phyloP scores from a whole-genome alignment of 2,329 filamentous ascomycete genomes.

The Ceratocystis variospora region DNA sequence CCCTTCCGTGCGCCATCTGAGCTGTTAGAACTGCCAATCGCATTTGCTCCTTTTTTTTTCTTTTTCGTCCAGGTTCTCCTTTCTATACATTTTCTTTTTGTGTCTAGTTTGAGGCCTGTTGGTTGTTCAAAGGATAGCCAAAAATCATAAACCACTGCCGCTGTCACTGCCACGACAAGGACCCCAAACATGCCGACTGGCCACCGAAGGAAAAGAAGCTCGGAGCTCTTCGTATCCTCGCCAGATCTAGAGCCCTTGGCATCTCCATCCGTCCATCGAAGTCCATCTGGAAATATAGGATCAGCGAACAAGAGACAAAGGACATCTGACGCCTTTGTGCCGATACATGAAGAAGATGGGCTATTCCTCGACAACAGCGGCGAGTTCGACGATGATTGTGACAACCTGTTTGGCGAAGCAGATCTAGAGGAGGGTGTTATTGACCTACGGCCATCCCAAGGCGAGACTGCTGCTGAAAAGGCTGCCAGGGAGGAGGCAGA shows the following conservation, averaged over 20 bases:
- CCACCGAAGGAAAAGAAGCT: constrained; percentile 3
- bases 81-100: background rate
- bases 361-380: background rate
- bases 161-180: background rate
- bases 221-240: background rate
- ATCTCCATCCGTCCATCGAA: background rate
- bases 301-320: constrained; percentile 4
- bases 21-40: background rate
- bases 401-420: background rate
- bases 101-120: too few relatives aligned
- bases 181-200: constrained; percentile 1
- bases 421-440: background rate
- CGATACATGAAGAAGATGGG: background rate
- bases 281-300: background rate
- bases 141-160: too few relatives aligned
- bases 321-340: background rate
- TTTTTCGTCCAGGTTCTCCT: background rate
- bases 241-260: background rate
- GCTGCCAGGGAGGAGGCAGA: constrained; percentile 18
- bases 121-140: too few relatives aligned
- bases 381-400: constrained; percentile 4
- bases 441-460: constrained; percentile 6
- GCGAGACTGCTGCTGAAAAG: constrained; percentile 8
- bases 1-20: too few relatives aligned
- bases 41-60: too few relatives aligned